Base-by-base conservation (phyloP, 176 grass and related monocot genomes). In the Hyparrhenia diplandra region DNA sequence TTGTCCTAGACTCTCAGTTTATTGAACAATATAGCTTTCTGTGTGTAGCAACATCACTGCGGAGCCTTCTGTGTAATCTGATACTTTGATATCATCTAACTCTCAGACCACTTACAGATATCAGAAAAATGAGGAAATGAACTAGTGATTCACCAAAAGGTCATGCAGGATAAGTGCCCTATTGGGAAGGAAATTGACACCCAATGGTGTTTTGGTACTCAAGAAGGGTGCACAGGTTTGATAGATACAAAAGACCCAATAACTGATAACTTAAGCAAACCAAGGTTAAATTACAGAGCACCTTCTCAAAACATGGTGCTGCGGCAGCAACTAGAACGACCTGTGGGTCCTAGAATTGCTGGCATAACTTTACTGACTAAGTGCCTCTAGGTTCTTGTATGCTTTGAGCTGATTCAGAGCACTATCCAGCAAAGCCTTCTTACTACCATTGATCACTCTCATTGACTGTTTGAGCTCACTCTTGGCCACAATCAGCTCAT, bases 351-450 rank as follows among this genome's bases (percentile, higher is more conserved):
- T n/a, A 40, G 24, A 6, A 21, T 24, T 66, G 4, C 7, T 41
- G 49, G 16, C 49, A 30, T n/a, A 63, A 13, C 54, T 14, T 28
- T 64, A 36, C 51, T 47, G 73, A 74, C 35, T 37, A 17, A 84
- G 42, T 76, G 54, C 55, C 60, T 89, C 52, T 57, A 85, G 54
- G 62, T 85, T 82, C 45, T 77, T 70, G 34, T 76, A 77, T 10
- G 77, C 72, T 29, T 58, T 49, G 34, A 89, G 64, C 71, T 89
- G 87, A 80, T 64, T 67, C 58, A 78, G 9, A 34, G 83, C 73
- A 28, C 88, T 66, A 21, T 82, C 73, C 30, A 89, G 36, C 23
- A 89, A 28, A 25, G 16, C 28, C n/a, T 89, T 66, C 73, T 89
- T 89, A 17, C 65, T 82, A 11, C 47, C 45, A 10, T 71, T 37